Percentiles rank a stretch among this genome's conserved stretches.
phyloP scores from a whole-genome alignment of 2,329 filamentous ascomycete species.

The Cylindrodendrum hubeiense region DNA sequence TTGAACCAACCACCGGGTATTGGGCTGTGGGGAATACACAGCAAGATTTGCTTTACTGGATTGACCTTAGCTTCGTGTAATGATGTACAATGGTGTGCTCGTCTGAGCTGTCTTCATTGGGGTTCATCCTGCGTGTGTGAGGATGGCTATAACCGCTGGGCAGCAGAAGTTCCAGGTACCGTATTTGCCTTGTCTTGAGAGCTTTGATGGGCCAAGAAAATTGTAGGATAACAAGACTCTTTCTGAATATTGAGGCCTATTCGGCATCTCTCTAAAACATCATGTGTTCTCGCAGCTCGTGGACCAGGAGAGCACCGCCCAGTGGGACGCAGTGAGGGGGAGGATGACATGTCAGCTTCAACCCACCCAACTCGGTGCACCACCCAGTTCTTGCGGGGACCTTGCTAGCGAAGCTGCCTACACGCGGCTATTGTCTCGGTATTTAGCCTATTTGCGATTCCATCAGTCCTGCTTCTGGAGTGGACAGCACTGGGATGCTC shows the following conservation, averaged over 20 bases:
- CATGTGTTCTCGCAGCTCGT: not conserved
- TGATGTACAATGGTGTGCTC: not conserved
- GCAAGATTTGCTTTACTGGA: not conserved
- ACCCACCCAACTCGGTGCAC: not conserved
- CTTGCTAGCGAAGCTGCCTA: not conserved
- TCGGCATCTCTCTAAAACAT: not conserved
- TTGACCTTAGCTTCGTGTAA: not conserved
- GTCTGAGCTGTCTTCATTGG: not conserved
- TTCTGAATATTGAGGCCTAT: not conserved
- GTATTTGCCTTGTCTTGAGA: not conserved
- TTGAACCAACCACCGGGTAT: not conserved
- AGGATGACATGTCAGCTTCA: not conserved
- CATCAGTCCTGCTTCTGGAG: not conserved
- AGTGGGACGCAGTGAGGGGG: not conserved
- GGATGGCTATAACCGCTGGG: no score
- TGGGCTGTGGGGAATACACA: not conserved
- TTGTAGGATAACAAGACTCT: not conserved
- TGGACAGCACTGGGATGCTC: not conserved
- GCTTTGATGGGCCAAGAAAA: not conserved
- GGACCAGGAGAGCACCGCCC: not conserved
- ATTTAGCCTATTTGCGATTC: constrained; percentile 16
- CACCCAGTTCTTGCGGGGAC: not conserved
- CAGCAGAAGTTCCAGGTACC: not conserved
- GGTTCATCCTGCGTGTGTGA: not conserved
- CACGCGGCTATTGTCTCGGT: constrained; percentile 2